Evolutionary conservation across 768 basidiomycete genomes (phyloP).

Genomic region (Podaxis pistillaris): DNA sequence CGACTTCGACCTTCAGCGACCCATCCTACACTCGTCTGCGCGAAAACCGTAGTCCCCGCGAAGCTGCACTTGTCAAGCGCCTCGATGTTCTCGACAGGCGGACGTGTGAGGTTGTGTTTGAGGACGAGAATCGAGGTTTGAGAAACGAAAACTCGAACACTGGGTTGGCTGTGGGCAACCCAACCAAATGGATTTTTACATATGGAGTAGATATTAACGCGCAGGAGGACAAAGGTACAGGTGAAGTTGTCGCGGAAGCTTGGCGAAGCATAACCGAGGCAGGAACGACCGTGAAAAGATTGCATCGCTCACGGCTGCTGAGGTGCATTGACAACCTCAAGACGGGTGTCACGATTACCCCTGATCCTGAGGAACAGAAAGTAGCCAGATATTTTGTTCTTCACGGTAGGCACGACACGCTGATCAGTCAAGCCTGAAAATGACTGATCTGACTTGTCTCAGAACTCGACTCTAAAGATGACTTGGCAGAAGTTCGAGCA

Average conservation of each 20-base stretch:
- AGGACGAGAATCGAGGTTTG: not conserved
- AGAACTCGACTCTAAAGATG: slow-evolving; percentile 7
- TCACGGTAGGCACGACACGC: slow-evolving; percentile 33
- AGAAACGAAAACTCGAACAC: slow-evolving; percentile 12
- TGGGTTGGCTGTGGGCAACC: slow-evolving; percentile 18
- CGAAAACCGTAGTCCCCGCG: slow-evolving; percentile 41
- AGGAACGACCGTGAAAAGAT: slow-evolving; percentile 25
- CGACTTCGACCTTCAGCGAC: slow-evolving; percentile 37
- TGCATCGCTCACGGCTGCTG: slow-evolving; percentile 39
- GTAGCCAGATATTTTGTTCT: slow-evolving; percentile 37
- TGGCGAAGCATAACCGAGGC: not conserved
- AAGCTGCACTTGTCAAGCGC: slow-evolving; percentile 37
- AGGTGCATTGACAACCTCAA: slow-evolving; percentile 40
- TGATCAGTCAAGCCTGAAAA: not conserved
- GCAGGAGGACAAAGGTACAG: not conserved
- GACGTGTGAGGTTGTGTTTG: slow-evolving; percentile 29
- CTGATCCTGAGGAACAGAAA: slow-evolving; percentile 28
- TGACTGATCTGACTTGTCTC: not conserved
- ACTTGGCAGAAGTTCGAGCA: not conserved
- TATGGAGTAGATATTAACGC: slow-evolving; percentile 16
- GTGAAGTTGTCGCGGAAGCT: not conserved
- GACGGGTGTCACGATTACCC: slow-evolving; percentile 26
- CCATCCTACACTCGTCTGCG: slow-evolving; percentile 44
- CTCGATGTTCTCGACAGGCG: slow-evolving; percentile 45
- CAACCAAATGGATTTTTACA: slow-evolving; percentile 20